Base-by-base conservation (phyloP, 768 basidiomycete genomes). In the Phanerodontia chrysosporium region DNA sequence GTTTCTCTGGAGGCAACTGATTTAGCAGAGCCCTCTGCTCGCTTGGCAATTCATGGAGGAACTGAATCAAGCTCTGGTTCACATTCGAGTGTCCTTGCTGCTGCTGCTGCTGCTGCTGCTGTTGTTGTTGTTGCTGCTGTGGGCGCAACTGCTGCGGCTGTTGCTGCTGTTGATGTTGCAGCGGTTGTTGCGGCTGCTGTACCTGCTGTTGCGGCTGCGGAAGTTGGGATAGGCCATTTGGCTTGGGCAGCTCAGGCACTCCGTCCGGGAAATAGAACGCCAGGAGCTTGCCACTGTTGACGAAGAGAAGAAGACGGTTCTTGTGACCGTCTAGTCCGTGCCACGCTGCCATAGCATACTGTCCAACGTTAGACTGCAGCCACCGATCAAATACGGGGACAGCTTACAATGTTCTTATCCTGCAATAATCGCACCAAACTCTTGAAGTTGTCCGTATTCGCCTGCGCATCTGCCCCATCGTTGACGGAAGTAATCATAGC, bases 311-410 rank as follows among this genome's bases (percentile, higher is more conserved):
- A 1, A 80, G 72, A 45, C 80, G 81, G 25, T 74, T 75, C 28
- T 76, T 75, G n/a, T 60, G 65, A 0, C 80, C 82, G 13, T 69
- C 71, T 1, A 79, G 77, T 10, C 74, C 68, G 18, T 69, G 70
- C 82, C 84, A 85, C n/a, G 78, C 74, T 6, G 77, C 74, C 22
- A 78, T 70, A 18, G 81, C 82, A 53, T 75, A 85, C 83, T 85
- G 58, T 39, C 25, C 3, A 49, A 7, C 16, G 44, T 39, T 4
- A 13, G 21, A 44, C 39, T 27, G 28, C 9, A 14, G 28, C 14
- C 13, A 44, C 14, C 14, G 9, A 24, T 8, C n/a, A 8, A 44
- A 55, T n/a, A 49, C 45, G 25, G 21, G 51, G 36, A 22, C 35
- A 21, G 72, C 81, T 52, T 58, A 87, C 86, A 22, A 80, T 66